These are phyloP conservation scores for Cystobasidium pallidum DNA, from an alignment of 1,284 basidiomycete species.

Conservation along the genomic window DNA sequence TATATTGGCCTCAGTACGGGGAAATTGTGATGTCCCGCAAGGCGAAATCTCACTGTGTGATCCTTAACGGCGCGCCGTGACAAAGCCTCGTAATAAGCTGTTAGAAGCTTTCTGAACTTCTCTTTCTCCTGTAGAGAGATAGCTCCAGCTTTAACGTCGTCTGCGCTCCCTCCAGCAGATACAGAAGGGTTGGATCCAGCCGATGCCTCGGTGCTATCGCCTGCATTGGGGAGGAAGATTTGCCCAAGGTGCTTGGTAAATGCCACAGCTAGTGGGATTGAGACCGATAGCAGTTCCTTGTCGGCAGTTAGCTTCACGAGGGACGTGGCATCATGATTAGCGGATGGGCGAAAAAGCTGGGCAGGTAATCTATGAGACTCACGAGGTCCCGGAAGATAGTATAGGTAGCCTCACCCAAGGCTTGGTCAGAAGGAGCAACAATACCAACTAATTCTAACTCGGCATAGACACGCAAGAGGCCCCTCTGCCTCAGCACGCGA, in stretches of 20 bases:
- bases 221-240: constrained; percentile 74
- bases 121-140: constrained; percentile 60
- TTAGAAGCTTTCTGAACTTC: constrained; percentile 88
- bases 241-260: constrained; percentile 78
- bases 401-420: constrained; percentile 51
- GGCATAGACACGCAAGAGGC: constrained; percentile 79
- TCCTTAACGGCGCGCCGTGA: constrained; percentile 88
- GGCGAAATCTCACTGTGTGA: constrained; percentile 68
- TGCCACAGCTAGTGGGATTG: constrained; percentile 51
- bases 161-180: constrained; percentile 61
- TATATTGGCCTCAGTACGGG: neutral
- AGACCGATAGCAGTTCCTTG: constrained; percentile 51
- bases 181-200: constrained; percentile 61
- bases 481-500: constrained; percentile 78
- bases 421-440: constrained; percentile 55
- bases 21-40: neutral
- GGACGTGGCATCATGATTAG: constrained; percentile 4
- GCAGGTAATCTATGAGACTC: constrained; percentile 53
- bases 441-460: constrained; percentile 84
- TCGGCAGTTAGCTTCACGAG: constrained; percentile 50
- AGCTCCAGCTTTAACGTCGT: constrained; percentile 72
- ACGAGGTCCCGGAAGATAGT: constrained; percentile 65
- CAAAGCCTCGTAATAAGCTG: constrained; percentile 88
- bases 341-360: neutral
- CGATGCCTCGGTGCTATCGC: constrained; percentile 78